These are phyloP conservation scores for Rosa hybrid DNA, from an alignment of 331 rosid genomes.

Conservation along the genomic window DNA sequence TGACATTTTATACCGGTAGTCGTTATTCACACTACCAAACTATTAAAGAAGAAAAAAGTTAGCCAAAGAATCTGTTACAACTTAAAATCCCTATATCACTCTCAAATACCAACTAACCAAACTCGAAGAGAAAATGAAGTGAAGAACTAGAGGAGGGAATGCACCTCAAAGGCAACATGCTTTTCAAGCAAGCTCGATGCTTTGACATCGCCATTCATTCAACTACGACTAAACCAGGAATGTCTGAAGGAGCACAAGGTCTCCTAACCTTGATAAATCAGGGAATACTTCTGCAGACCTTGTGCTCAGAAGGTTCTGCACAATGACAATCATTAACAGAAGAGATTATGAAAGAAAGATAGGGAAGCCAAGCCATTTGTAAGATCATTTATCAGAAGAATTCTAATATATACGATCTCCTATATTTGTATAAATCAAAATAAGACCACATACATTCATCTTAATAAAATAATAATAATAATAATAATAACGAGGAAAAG, in stretches of 20 bases:
- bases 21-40: neutral
- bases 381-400: neutral
- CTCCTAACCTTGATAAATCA: neutral
- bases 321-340: neutral
- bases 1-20: neutral
- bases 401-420: neutral
- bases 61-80: neutral
- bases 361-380: neutral
- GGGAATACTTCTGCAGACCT: too few species aligned
- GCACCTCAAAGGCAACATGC: neutral
- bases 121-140: neutral
- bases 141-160: neutral
- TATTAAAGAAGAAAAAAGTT: neutral
- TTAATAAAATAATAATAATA: neutral
- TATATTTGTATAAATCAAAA: neutral
- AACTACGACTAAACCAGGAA: too few species aligned
- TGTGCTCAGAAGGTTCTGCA: neutral
- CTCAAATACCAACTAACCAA: neutral
- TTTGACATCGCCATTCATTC: neutral
- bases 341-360: neutral
- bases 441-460: neutral
- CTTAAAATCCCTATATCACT: neutral
- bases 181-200: neutral
- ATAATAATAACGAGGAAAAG: neutral
- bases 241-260: too few species aligned